Conservation (phyloP, 2,329 filamentous ascomycete genomes). For the Phyllosticta citribraziliensis region DNA sequence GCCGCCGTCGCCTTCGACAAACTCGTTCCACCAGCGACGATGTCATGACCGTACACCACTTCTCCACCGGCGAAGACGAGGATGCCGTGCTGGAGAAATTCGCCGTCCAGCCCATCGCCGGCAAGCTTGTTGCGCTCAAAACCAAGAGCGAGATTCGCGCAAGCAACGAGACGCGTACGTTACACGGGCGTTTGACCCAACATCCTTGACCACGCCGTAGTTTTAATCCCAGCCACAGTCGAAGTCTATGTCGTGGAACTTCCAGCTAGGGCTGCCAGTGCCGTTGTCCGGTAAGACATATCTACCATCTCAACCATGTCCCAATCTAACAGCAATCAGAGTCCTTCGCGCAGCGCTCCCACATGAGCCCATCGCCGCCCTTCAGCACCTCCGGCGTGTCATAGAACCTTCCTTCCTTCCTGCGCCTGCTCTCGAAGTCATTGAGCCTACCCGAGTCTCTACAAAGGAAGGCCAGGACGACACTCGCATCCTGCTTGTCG, state of each 20-base stretch:
- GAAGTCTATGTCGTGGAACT: constrained; percentile 62
- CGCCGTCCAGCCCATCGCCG: constrained; percentile 11
- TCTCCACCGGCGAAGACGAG: background rate
- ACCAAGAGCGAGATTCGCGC: constrained; percentile 42
- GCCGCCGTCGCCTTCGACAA: background rate
- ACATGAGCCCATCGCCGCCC: constrained; percentile 33
- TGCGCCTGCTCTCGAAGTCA: constrained; percentile 31
- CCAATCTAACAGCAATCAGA: constrained; percentile 24
- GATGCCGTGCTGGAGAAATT: background rate
- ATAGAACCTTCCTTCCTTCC: constrained; percentile 62
- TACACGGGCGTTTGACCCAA: background rate
- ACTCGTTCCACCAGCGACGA: background rate
- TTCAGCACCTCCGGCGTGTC: constrained; percentile 60
- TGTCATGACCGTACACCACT: constrained; percentile 10
- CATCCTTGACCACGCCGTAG: background rate
- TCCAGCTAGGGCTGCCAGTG: constrained; percentile 61
- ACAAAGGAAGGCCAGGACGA: constrained; percentile 14
- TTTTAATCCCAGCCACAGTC: constrained; percentile 33
- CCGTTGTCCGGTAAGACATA: constrained; percentile 58
- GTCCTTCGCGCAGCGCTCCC: constrained; percentile 36
- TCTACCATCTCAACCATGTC: constrained; percentile 10
- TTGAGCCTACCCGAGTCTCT: constrained; percentile 18
- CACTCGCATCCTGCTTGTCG: constrained; percentile 42
- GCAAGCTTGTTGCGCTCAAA: constrained; percentile 30
- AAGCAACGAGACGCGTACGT: constrained; percentile 32